Conservation (phyloP, 192 early-diverging fungal species). For the Coemansia sp. region DNA sequence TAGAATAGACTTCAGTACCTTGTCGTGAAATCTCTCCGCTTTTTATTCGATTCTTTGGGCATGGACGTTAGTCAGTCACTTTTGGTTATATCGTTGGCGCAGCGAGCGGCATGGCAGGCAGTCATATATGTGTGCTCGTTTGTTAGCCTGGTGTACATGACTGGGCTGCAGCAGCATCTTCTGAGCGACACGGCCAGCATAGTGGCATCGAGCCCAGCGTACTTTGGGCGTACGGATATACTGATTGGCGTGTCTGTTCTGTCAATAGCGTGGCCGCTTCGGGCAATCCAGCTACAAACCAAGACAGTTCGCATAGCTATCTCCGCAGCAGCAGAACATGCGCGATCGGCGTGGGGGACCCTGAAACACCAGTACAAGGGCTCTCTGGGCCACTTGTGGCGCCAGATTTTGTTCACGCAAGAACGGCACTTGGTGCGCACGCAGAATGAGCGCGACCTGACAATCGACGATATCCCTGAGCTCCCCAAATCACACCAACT, state of each 20-base stretch:
- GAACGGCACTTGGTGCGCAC: conserved; percentile 14
- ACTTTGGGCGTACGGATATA: neutral
- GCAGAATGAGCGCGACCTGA: conserved; percentile 13
- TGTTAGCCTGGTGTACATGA: neutral
- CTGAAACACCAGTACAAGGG: neutral
- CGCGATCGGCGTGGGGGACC: neutral
- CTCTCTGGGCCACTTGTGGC: neutral
- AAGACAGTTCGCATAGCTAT: neutral
- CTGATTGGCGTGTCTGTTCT: neutral
- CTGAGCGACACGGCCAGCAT: neutral
- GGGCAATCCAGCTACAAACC: neutral
- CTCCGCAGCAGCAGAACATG: neutral
- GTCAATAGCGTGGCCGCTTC: conserved; percentile 3
- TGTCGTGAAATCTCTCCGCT: too few relatives aligned
- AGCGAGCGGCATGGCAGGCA: neutral
- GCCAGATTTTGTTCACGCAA: conserved; percentile 4
- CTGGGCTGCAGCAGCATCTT: neutral
- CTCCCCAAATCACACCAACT: conserved; percentile 6
- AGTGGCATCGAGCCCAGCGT: neutral
- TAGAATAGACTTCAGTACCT: too few relatives aligned
- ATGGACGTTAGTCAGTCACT: neutral
- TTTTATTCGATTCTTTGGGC: neutral
- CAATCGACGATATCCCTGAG: conserved; percentile 16
- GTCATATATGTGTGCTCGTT: neutral
- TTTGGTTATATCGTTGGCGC: neutral